Percentiles rank a stretch among this genome's conserved stretches.
These are phyloP conservation scores for Limonium bicolor DNA, from an alignment of 148 eudicot genomes.

Conservation along the genomic window DNA sequence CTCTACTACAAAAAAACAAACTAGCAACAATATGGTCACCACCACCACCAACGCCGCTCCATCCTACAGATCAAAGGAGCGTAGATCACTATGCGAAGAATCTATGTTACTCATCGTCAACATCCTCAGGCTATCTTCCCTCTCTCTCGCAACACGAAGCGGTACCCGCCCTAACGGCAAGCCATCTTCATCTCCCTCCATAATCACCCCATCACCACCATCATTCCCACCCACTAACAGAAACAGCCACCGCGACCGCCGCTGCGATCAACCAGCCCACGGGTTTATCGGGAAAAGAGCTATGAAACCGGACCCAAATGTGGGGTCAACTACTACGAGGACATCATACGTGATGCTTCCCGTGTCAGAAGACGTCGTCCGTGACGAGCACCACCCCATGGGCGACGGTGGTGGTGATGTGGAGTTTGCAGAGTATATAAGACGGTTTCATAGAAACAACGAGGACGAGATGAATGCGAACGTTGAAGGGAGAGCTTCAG, in stretches of 20 bases:
- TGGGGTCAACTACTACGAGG: conserved; percentile 13
- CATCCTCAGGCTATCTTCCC: conserved; percentile 34
- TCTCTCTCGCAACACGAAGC: conserved; percentile 22
- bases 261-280: not conserved
- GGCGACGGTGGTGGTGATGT: conserved; percentile 9
- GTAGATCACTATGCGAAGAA: conserved; percentile 36
- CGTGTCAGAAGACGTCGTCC: conserved; percentile 1
- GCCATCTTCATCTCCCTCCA: not conserved
- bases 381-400: not conserved
- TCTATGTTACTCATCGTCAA: conserved; percentile 34
- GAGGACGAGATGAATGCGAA: conserved; percentile 16
- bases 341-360: conserved; percentile 18
- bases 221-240: too few relatives aligned
- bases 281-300: not conserved
- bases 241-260: not conserved
- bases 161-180: not conserved
- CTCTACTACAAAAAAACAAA: too few relatives aligned
- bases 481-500: conserved; percentile 25
- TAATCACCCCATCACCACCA: too few relatives aligned
- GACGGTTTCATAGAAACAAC: conserved; percentile 28
- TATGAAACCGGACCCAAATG: conserved; percentile 22
- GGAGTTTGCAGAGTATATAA: conserved; percentile 20
- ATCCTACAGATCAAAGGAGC: conserved; percentile 11
- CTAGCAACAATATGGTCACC: too few relatives aligned
- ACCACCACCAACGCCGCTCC: too few relatives aligned